phyloP scores from a whole-genome alignment of 345 rosid genomes.

The Angophora floribunda region DNA sequence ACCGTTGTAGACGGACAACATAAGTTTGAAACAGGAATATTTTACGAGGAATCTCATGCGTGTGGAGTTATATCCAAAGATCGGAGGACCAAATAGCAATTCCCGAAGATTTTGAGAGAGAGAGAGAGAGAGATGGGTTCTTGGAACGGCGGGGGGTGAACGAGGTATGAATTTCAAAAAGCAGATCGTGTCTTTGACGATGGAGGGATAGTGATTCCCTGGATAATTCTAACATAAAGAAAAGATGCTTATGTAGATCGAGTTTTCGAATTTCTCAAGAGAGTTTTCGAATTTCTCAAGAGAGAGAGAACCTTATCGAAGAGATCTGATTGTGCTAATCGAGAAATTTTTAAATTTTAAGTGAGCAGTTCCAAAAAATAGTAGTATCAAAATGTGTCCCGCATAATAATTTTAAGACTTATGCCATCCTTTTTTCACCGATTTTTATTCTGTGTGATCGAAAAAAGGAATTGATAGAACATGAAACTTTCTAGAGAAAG shows the following conservation, averaged over 20 bases:
- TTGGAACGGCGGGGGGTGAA: neutral
- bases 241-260: neutral
- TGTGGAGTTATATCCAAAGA: neutral
- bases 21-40: neutral
- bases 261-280: neutral
- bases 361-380: neutral
- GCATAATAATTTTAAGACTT: neutral
- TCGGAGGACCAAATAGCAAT: neutral
- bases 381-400: neutral
- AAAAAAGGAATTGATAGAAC: neutral
- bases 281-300: no score
- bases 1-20: neutral
- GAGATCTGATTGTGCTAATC: neutral
- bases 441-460: neutral
- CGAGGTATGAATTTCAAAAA: neutral
- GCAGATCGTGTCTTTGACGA: neutral
- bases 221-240: neutral
- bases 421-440: neutral
- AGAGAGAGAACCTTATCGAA: neutral
- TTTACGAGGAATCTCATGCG: neutral
- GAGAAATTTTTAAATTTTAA: neutral
- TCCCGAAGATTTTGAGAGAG: neutral
- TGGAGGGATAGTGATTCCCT: neutral
- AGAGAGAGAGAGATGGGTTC: neutral
- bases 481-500: neutral